Evolutionary conservation across 306 rosid genomes (phyloP), one percentile per base, ranked within the genome.

Genomic region (Sicyos baderoa): DNA sequence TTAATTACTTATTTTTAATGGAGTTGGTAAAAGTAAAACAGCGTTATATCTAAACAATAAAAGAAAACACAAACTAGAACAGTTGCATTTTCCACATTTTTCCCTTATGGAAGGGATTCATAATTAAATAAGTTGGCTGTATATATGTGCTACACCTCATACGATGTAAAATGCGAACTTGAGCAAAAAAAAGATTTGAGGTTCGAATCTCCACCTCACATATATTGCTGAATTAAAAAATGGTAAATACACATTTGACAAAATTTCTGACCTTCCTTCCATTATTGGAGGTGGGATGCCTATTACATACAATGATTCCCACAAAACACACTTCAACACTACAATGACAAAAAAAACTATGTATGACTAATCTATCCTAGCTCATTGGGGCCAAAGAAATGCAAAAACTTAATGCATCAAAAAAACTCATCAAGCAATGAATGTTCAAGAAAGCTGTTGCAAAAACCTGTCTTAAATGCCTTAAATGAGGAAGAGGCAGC

Each of bases 241-340:
- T 27, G 45, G 65, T 15, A 32, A n/a, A n/a, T 57, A 60, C 67
- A 60, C 48, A 32, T 60, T 60, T 7, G 67, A 7, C 22, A 61
- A 61, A 61, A 37, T n/a, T 61, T 37, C 14, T 35, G 18, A 61
- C 49, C 68, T 61, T 48, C 16, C 17, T 15, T 58, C 3, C 2
- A 61, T 23, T 1, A 37, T 2, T 17, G 49, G 16, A 58, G 19
- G 65, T 58, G 42, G 64, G 42, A 11, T 29, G 17, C n/a, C 51
- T 62, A 40, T 62, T 59, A 59, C 66, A 32, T 59, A 17, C 52
- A 63, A 63, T 63, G 29, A 62, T 32, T 47, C 8, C 67, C 67
- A 60, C 67, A 60, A 54, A 54, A 35, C 42, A 54, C 59, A 54
- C 59, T 9, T 60, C 22, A 29, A 59, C 9, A 37, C 50, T 62